Evolutionary conservation across 2,329 filamentous ascomycete species (phyloP).

Genomic region (Calonectria pteridis): DNA sequence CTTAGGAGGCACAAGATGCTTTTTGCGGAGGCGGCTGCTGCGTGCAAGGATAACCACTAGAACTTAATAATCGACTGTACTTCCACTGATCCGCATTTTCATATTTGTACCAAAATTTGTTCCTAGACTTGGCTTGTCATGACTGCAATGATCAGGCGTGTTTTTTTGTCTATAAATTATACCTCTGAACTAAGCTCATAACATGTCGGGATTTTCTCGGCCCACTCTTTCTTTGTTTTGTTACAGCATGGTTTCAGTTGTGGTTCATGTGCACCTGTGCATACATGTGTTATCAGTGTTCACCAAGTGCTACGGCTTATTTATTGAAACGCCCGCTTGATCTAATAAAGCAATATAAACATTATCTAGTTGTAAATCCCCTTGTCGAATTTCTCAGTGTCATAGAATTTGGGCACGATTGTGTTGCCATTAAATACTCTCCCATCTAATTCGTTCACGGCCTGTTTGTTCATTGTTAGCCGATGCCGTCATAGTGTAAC

Average conservation of each 20-base stretch:
- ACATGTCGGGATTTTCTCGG: not conserved
- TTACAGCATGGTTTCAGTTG: not conserved
- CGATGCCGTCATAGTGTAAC: not conserved
- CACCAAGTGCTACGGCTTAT: not conserved
- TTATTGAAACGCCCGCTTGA: not conserved
- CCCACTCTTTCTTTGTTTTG: not conserved
- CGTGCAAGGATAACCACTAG: conserved; percentile 52
- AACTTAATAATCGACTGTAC: conserved; percentile 60
- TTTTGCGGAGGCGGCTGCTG: conserved; percentile 43
- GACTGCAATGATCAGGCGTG: not conserved
- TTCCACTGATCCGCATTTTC: conserved; percentile 41
- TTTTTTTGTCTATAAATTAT: not conserved
- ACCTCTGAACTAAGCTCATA: not conserved
- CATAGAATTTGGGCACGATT: conserved; percentile 86
- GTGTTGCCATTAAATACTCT: conserved; percentile 89
- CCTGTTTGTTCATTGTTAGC: conserved; percentile 64
- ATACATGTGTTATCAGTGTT: not conserved
- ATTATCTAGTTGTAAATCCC: conserved; percentile 60
- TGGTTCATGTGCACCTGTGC: not conserved
- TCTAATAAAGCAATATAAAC: not conserved
- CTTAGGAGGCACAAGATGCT: conserved; percentile 44
- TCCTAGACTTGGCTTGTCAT: not conserved
- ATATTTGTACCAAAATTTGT: not conserved
- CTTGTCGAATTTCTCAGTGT: conserved; percentile 83
- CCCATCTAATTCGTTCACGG: conserved; percentile 90